These are phyloP conservation scores for Raddia guianensis DNA, from an alignment of 176 grass and related monocot genomes.

Conservation along the genomic window DNA sequence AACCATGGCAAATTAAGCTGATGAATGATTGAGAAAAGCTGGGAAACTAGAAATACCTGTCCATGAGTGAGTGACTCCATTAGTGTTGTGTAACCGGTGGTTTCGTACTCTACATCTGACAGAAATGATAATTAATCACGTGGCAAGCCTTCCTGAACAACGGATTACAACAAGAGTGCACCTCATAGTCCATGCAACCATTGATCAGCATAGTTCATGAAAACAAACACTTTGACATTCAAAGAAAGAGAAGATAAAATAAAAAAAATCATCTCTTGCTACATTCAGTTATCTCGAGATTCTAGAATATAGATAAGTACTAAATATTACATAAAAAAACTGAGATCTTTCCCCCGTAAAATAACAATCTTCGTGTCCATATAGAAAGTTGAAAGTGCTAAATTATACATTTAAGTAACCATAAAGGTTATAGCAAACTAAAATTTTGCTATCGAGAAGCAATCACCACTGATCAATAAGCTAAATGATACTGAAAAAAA, in stretches of 20 bases:
- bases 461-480: constrained; percentile 2
- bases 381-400: not conserved
- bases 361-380: not conserved
- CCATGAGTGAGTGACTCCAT: constrained; percentile 69
- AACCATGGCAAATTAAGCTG: not conserved
- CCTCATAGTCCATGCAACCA: not conserved
- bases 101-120: constrained; percentile 49
- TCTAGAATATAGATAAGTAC: not conserved
- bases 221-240: not conserved
- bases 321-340: not conserved
- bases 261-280: not conserved
- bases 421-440: not conserved
- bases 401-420: constrained; percentile 5
- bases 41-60: constrained; percentile 54
- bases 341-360: not conserved
- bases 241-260: not conserved
- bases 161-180: not conserved
- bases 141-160: constrained; percentile 5
- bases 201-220: not conserved
- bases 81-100: constrained; percentile 54
- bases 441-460: constrained; percentile 1
- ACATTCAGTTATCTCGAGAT: not conserved
- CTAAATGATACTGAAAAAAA: constrained; percentile 6
- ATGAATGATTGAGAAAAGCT: constrained; percentile 10
- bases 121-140: constrained; percentile 39